A percentile compares a stretch with the other conserved stretches of the same genome.
Evolutionary conservation across 2,329 filamentous ascomycete genomes (phyloP).

Genomic region (Aspergillus tamarii): DNA sequence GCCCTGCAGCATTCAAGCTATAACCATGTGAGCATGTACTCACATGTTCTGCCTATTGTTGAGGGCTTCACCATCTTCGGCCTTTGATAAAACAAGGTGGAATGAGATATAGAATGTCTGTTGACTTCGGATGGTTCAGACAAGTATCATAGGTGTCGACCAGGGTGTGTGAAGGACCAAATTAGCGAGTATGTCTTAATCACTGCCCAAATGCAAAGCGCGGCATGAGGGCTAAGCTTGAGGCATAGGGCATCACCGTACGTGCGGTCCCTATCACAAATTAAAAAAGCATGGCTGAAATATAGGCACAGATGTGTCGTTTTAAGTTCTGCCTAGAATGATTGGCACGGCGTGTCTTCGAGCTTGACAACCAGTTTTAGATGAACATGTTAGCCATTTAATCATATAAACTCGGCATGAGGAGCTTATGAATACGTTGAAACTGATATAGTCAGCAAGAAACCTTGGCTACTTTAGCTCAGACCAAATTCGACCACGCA

Average conservation of each 20-base stretch:
- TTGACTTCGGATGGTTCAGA: fast-evolving
- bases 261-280: too few relatives aligned
- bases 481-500: too few relatives aligned
- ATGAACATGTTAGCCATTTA: fast-evolving
- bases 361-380: too few relatives aligned
- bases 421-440: fast-evolving
- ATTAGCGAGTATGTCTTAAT: not conserved
- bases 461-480: not conserved
- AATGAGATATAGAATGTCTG: not conserved
- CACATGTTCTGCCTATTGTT: too few relatives aligned
- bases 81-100: too few relatives aligned
- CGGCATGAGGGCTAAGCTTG: not conserved
- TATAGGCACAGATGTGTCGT: too few relatives aligned
- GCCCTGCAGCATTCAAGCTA: not conserved
- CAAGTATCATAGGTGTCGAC: not conserved
- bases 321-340: too few relatives aligned
- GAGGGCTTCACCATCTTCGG: too few relatives aligned
- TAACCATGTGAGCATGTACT: not conserved
- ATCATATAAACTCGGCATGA: too few relatives aligned
- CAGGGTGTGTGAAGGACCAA: not conserved
- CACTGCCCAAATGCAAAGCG: not conserved
- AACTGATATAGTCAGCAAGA: not conserved
- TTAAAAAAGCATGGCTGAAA: too few relatives aligned
- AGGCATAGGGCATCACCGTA: not conserved
- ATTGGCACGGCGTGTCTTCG: too few relatives aligned